Conservation (phyloP, 106 monocot species). For the Alisma plantagoaquatica region DNA sequence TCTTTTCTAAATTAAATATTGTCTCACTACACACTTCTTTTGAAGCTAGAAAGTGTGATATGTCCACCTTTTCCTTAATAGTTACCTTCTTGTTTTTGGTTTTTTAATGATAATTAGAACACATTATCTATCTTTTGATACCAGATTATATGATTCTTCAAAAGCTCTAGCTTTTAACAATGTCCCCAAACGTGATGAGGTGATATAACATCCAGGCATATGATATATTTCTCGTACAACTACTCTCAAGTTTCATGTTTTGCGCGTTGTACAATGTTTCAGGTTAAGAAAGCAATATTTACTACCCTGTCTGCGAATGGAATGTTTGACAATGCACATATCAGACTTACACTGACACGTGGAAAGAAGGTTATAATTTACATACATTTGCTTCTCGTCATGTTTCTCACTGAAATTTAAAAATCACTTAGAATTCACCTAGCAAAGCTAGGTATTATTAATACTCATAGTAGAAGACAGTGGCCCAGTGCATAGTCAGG, state of each 20-base stretch:
- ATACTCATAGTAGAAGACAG: too few species aligned
- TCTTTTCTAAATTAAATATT: not conserved
- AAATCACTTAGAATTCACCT: too few species aligned
- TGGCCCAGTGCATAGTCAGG: too few species aligned
- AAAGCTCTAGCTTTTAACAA: conserved; percentile 92
- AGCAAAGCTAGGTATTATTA: too few species aligned
- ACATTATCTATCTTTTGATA: not conserved
- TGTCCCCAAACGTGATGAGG: conserved; percentile 71
- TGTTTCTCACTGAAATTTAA: too few species aligned
- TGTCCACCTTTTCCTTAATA: too few species aligned
- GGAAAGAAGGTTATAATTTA: conserved; percentile 63
- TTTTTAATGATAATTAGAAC: not conserved
- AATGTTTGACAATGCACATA: conserved; percentile 95
- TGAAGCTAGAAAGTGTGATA: too few species aligned
- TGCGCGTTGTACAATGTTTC: too few species aligned
- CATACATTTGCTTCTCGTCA: too few species aligned
- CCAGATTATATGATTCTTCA: conserved; percentile 82
- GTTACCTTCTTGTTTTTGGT: not conserved
- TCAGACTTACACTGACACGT: conserved; percentile 91
- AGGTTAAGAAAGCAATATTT: conserved; percentile 91
- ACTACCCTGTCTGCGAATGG: conserved; percentile 81
- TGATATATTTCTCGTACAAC: not conserved
- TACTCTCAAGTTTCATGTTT: too few species aligned
- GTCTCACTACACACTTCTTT: too few species aligned
- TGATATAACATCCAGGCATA: conserved; percentile 8